These are phyloP conservation scores for Trichoderma arundinaceum DNA, from an alignment of 2,329 filamentous ascomycete genomes.

Conservation along the genomic window DNA sequence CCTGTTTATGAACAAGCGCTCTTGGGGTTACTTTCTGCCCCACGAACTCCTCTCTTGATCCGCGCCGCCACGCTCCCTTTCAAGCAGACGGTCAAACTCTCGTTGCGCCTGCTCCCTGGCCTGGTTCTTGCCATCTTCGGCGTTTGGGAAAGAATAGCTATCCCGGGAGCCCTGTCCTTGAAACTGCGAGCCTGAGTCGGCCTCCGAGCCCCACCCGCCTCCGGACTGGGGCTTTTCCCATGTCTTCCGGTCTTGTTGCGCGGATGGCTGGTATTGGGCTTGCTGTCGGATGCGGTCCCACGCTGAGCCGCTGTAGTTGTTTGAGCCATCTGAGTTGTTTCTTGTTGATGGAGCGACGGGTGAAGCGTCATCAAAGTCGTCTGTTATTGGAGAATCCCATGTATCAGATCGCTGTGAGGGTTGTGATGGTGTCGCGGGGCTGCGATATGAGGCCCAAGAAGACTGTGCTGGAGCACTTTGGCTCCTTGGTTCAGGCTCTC, in stretches of 20 bases:
- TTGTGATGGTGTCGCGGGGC: constrained; percentile 22
- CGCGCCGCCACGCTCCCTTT: constrained; percentile 49
- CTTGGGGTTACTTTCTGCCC: constrained; percentile 35
- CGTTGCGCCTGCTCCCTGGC: constrained; percentile 55
- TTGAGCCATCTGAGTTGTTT: constrained; percentile 32
- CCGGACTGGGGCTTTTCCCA: constrained; percentile 34
- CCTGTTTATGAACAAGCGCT: background rate
- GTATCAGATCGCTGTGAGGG: constrained; percentile 23
- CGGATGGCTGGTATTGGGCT: constrained; percentile 39
- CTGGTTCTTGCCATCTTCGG: constrained; percentile 47
- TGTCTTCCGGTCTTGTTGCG: constrained; percentile 34
- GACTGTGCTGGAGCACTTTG: constrained; percentile 28
- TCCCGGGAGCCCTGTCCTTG: constrained; percentile 35
- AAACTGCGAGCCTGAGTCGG: constrained; percentile 37
- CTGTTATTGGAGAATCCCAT: constrained; percentile 39
- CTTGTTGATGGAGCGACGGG: constrained; percentile 47
- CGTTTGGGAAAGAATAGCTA: constrained; percentile 45
- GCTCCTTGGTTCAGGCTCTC: constrained; percentile 19
- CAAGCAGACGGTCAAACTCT: constrained; percentile 57
- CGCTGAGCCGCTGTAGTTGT: constrained; percentile 43
- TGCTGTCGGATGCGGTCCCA: constrained; percentile 55
- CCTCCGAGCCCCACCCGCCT: constrained; percentile 35
- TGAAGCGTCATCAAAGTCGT: constrained; percentile 51
- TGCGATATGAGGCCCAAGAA: constrained; percentile 32
- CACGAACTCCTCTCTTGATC: constrained; percentile 41